A percentile compares a stretch with the other conserved stretches of the same genome.
Evolutionary conservation across 352 stramenopile genomes (phyloP).

Genomic region (Pythium oligandrum): DNA sequence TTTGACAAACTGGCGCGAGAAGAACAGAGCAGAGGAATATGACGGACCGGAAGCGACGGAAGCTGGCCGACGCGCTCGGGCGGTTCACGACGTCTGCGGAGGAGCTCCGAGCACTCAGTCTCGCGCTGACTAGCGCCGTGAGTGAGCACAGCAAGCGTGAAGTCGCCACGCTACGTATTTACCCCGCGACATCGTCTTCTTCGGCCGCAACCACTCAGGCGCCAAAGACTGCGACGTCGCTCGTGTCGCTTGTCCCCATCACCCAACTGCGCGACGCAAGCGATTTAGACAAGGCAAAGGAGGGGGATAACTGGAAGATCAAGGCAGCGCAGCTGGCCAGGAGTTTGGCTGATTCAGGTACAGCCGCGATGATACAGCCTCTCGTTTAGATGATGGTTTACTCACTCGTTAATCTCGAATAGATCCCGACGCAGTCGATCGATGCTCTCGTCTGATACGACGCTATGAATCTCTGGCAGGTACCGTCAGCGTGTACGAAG

Average conservation of each 20-base stretch:
- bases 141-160: too few relatives aligned
- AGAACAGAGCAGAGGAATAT: background rate
- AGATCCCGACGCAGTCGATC: background rate
- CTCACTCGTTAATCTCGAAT: too few relatives aligned
- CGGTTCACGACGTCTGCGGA: background rate
- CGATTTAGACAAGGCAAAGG: background rate
- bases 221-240: background rate
- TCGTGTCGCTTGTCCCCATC: constrained; percentile 1
- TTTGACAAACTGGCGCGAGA: too few relatives aligned
- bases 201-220: too few relatives aligned
- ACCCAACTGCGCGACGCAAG: background rate
- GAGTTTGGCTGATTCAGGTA: too few relatives aligned
- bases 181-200: too few relatives aligned
- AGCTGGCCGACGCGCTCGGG: background rate
- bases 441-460: constrained; percentile 17
- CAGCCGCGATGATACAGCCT: too few relatives aligned
- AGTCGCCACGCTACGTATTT: too few relatives aligned
- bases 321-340: too few relatives aligned
- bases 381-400: too few relatives aligned
- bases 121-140: background rate
- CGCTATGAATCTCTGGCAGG: constrained; percentile 31
- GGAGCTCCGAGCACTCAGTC: background rate
- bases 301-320: too few relatives aligned
- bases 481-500: constrained; percentile 22
- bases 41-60: constrained; percentile 1